Evolutionary conservation across 2,329 filamentous ascomycete genomes (phyloP).

Genomic region (Cercospora berteroae): DNA sequence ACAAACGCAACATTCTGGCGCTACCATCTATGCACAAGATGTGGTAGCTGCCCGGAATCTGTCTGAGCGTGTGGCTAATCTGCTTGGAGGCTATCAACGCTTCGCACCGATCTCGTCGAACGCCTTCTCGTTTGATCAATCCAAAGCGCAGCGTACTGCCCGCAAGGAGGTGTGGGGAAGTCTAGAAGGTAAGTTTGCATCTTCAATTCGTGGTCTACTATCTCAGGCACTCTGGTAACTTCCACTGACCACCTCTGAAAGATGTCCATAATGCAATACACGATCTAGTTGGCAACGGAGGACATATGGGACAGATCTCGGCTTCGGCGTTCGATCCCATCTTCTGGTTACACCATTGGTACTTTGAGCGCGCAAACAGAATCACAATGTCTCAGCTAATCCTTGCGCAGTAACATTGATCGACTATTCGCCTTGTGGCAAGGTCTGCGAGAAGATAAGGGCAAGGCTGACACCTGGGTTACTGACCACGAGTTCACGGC

Average conservation of each 20-base stretch:
- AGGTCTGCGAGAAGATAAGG: not conserved
- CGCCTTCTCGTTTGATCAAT: not conserved
- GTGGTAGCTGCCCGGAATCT: not conserved
- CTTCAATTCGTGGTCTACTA: no score
- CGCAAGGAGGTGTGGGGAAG: not conserved
- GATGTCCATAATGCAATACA: not conserved
- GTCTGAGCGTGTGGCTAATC: not conserved
- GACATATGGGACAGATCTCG: not conserved
- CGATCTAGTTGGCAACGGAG: not conserved
- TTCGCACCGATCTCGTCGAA: not conserved
- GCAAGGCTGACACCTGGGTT: not conserved
- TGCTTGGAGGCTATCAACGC: not conserved
- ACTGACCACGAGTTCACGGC: not conserved
- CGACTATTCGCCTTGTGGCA: conserved; percentile 3
- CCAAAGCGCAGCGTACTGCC: not conserved
- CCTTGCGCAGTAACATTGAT: not conserved
- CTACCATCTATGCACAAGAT: not conserved
- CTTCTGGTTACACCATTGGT: not conserved
- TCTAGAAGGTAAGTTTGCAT: not conserved
- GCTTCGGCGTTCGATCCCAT: conserved; percentile 2
- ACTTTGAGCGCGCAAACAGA: not conserved
- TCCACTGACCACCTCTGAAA: not conserved
- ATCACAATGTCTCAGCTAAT: not conserved
- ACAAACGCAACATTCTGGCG: not conserved
- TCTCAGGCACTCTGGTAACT: no score